Base-by-base conservation (phyloP, 768 basidiomycete species). In the Exsudoporus frostii region DNA sequence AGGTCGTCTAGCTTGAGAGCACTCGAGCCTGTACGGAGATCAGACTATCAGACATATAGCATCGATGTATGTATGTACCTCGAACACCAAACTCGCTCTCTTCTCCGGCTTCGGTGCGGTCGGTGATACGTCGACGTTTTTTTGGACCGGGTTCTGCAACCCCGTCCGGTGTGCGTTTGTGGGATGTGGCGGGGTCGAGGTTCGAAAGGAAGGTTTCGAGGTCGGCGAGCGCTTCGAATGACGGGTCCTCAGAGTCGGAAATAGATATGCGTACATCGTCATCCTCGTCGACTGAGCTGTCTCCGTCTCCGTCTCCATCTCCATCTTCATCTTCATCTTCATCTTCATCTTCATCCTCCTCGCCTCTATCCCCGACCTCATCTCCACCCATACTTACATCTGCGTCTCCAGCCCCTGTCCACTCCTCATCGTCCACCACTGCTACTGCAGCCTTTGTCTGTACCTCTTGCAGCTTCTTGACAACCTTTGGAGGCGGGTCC, bases 21-120 rank as follows among this genome's bases (percentile, higher is more conserved):
- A 4, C 68, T 62, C 17, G 67, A 58, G n/a, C 77, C 55, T 54
- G 15, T 41, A 20, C 7, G 40, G 7, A 25, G n/a, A 33, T 52
- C 44, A 51, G 42, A 36, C 42, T 9, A n/a, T 33, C n/a, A 61
- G 62, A 47, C 0, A 4, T 32, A 27, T 13, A 2, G 6, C 5
- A 36, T 20, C 20, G 13, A 22, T 13, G 32, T 13, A 45, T 15
- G 7, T 17, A 15, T 17, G 15, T 63, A 84, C 84, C 80, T 61
- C 75, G 75, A 39, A 81, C 80, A 11, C 80, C 82, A 64, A 93
- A 95, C 63, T 93, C 92, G 61, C 84, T 85, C 65, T 94, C 93
- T 29, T 78, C 79, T 7, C 90, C 92, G 27, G 85, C 82, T 62
- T 90, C 87, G 3, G 86, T 92, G 46, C 80, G 80, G 62, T 93